Conservation (phyloP, 768 basidiomycete species). For the Mycena galericulata region DNA sequence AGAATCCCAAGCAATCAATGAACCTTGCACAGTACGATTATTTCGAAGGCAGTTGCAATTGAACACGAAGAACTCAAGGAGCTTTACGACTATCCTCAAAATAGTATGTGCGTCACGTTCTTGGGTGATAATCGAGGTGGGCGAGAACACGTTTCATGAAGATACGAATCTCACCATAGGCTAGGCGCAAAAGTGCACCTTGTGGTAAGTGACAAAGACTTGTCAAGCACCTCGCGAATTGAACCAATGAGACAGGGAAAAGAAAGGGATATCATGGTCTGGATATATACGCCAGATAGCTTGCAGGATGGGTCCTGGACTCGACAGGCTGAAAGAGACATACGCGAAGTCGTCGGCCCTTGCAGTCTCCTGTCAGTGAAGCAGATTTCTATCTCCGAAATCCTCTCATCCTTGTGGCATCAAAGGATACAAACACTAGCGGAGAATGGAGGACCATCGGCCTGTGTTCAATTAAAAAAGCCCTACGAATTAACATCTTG, state of each 20-base stretch:
- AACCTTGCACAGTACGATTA: not conserved
- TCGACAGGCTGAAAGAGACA: not conserved
- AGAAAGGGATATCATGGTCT: conserved; percentile 6
- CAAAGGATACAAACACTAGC: conserved; percentile 12
- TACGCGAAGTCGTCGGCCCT: not conserved
- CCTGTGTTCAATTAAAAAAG: conserved; percentile 11
- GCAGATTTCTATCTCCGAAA: not conserved
- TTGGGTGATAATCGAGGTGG: conserved; percentile 6
- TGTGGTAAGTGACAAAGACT: not conserved
- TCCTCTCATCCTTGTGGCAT: too few species aligned
- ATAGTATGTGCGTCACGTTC: not conserved
- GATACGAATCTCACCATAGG: not conserved
- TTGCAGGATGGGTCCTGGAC: conserved; percentile 5
- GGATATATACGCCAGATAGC: conserved; percentile 16
- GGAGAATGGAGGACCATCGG: not conserved
- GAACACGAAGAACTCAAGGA: not conserved
- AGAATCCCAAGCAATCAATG: not conserved
- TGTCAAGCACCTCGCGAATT: not conserved
- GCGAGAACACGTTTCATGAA: not conserved
- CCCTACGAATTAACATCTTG: conserved; percentile 10
- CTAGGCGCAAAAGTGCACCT: conserved; percentile 8
- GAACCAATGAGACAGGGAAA: not conserved
- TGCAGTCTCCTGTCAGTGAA: conserved; percentile 7
- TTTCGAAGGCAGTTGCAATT: not conserved
- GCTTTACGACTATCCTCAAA: conserved; percentile 3